Evolutionary conservation across 108 stramenopile species (phyloP).

Genomic region (Pseudonitzschia delicatissima): DNA sequence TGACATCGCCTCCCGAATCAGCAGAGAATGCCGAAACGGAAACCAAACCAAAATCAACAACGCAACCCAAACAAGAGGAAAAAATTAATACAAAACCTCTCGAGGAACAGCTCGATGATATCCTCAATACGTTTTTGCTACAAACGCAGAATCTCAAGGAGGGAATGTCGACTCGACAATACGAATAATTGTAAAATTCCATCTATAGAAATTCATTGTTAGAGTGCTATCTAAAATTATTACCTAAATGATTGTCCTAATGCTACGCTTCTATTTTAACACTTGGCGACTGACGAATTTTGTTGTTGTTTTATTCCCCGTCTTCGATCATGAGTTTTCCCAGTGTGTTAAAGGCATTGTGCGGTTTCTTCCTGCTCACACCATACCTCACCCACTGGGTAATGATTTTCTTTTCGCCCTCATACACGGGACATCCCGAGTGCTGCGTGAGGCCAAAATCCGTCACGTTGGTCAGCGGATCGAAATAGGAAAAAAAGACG

Average conservation of each 20-base stretch:
- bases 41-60: not conserved
- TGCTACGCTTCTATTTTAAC: too few relatives aligned
- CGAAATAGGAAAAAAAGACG: slow-evolving; percentile 84
- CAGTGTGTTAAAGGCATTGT: slow-evolving; percentile 64
- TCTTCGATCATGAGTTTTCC: not conserved
- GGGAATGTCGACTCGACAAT: slow-evolving; percentile 64
- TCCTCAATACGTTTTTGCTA: slow-evolving; percentile 59
- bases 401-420: slow-evolving; percentile 90
- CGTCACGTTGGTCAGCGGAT: slow-evolving; percentile 55
- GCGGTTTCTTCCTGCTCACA: slow-evolving; percentile 60
- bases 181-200: too few relatives aligned
- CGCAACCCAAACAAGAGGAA: not conserved
- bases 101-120: slow-evolving; percentile 71
- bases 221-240: too few relatives aligned
- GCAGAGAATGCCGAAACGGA: not conserved
- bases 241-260: too few relatives aligned
- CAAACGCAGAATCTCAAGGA: slow-evolving; percentile 51
- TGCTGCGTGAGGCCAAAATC: slow-evolving; percentile 64
- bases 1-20: not conserved
- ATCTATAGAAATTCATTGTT: too few relatives aligned
- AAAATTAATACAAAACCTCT: slow-evolving; percentile 19
- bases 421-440: slow-evolving; percentile 89
- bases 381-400: slow-evolving; percentile 89
- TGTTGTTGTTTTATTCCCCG: too few relatives aligned
- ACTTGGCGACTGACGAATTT: too few relatives aligned